Evolutionary conservation across 2,329 filamentous ascomycete species (phyloP).

Genomic region (Dryadomyces quercus-mongolicae): DNA sequence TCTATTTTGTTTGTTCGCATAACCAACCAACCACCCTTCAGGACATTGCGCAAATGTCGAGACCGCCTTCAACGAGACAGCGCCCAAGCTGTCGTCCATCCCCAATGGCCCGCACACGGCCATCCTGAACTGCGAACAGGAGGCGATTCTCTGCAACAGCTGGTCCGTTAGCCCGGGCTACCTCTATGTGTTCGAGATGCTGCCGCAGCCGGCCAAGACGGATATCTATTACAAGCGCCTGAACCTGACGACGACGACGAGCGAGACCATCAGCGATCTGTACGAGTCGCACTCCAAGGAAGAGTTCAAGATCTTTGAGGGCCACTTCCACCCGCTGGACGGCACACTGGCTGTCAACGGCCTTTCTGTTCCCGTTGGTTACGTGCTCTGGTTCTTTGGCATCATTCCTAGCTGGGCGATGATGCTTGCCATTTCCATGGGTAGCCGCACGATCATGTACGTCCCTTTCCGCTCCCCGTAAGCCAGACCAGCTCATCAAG

Average conservation of each 20-base stretch:
- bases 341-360: conserved; percentile 51
- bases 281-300: conserved; percentile 35
- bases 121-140: conserved; percentile 60
- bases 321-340: conserved; percentile 66
- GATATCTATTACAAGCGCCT: conserved; percentile 53
- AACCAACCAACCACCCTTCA: conserved; percentile 14
- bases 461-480: conserved; percentile 22
- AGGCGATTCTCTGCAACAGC: conserved; percentile 62
- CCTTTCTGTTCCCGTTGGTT: conserved; percentile 52
- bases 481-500: conserved; percentile 2
- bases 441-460: conserved; percentile 67
- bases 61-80: conserved; percentile 53
- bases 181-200: conserved; percentile 56
- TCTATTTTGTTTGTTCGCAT: background rate
- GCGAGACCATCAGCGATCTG: conserved; percentile 49
- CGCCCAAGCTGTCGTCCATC: conserved; percentile 47
- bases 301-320: conserved; percentile 36
- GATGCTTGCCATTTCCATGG: conserved; percentile 63
- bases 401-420: conserved; percentile 63
- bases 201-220: conserved; percentile 50
- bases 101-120: conserved; percentile 55
- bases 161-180: conserved; percentile 55
- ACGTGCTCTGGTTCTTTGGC: conserved; percentile 53
- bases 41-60: conserved; percentile 56
- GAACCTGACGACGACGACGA: conserved; percentile 57